Evolutionary conservation across 2,329 filamentous ascomycete species (phyloP), one percentile per base, ranked within the genome.

Genomic region (Fusarium brachygibbosum): DNA sequence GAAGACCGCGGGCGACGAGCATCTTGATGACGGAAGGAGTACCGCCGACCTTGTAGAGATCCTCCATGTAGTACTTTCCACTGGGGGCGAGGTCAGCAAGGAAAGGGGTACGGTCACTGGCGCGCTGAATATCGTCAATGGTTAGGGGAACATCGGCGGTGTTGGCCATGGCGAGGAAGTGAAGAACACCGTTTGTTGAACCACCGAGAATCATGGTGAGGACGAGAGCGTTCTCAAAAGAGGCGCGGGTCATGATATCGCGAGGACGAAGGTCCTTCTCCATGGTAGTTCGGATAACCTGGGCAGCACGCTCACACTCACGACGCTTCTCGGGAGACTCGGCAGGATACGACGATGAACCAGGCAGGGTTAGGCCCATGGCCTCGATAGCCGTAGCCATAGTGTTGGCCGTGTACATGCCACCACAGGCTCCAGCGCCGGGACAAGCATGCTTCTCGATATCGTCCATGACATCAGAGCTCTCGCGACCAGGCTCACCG

Each of bases 161-260:
- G 76, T 92, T 91, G 40, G 94, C 94, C 91, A 97, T 97, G 72
- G 94, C 94, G 48, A 97, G 87, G 76, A 97, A 90, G 79, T 97
- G 94, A 56, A 97, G 85, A 5, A 97, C 92, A 34, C 92, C 92
- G 78, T 97, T 97, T 57, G 94, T 97, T 51, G 90, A 93, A 54
- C 94, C 94, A 54, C 94, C 94, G n/a, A 97, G 85, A 4, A 93
- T 91, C 92, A 97, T 97, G 78, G 93, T 96, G 79, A 97, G 88
- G 2, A 95, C 91, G 21, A 97, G 85, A 1, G 94, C 94, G 76
- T 97, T 97, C 78, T 97, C 93, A 65, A 97, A 95, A 0, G 92
- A 88, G 2, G 86, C 86, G 69, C 91, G 92, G 6, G 92, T 97
- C 72, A 97, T 83, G 32, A 97, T 86, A 74, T 96, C 91, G 21